Evolutionary conservation across 805 yeast genomes (phyloP), one percentile per base, ranked within the genome.

Genomic region (Spathaspora arborariae): DNA sequence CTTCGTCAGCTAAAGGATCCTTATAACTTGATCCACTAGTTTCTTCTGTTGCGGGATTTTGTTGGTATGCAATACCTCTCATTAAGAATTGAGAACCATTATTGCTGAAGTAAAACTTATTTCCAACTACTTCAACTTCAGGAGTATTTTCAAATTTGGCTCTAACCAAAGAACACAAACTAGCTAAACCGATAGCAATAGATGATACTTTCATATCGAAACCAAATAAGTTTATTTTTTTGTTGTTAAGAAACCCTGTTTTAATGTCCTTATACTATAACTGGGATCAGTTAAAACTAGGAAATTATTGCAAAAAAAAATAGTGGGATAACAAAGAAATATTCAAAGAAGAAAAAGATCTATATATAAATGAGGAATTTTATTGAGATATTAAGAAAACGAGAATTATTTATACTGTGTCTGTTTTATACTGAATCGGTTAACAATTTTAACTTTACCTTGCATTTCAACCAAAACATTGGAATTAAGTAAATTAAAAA

Each of bases 41-140:
- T 48, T 66, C n/a, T n/a, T n/a, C 64, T 48, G 63, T 60, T n/a
- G 65, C 66, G 27, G 68, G 60, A 54, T 70, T 64, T 51, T 69
- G 68, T 54, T 72, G 76, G 61, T 72, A 72, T 8, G 76, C 76
- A 50, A 72, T 59, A 53, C 76, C 76, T 45, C 72, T 62, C 53
- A 72, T 68, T 51, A 68, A 64, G 47, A 70, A 72, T 49, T 70
- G 76, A 11, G 75, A 60, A 5, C 76, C 76, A 54, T 72, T 72
- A 51, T 70, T 66, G 40, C 64, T 48, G 58, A 56, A 71, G 58
- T 54, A 72, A 51, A 71, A 72, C 54, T 72, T 72, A 57, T 72
- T 72, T 18, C 75, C 75, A 35, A 69, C 63, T 15, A 72, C 69
- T 47, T 70, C 74, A 27, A 72, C 57, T 27, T 60, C 59, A 4